A percentile compares a stretch with the other conserved stretches of the same genome.
Conservation (phyloP, 2,329 filamentous ascomycete genomes). For the Dactylonectria macrodidyma region DNA sequence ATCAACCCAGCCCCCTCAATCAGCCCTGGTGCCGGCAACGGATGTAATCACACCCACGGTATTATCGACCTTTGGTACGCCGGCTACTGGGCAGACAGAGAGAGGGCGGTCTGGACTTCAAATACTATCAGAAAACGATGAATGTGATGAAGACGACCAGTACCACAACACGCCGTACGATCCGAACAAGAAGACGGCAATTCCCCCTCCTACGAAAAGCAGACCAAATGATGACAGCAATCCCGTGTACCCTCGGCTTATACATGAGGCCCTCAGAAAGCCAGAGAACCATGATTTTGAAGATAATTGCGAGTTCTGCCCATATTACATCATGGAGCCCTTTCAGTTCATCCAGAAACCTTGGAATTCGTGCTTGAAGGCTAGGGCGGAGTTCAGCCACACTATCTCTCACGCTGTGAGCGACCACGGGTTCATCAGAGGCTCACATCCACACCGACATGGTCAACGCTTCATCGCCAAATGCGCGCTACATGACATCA, state of each 20-base stretch:
- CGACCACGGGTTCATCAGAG: slow-evolving; percentile 44
- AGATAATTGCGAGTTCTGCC: slow-evolving; percentile 16
- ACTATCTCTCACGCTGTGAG: slow-evolving; percentile 38
- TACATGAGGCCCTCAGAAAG: slow-evolving; percentile 4
- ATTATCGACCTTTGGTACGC: neutral
- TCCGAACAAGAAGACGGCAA: neutral
- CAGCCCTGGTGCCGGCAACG: too few species aligned
- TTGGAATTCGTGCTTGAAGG: slow-evolving; percentile 23
- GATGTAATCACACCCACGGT: neutral
- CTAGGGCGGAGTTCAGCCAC: slow-evolving; percentile 38
- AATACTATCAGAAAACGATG: neutral
- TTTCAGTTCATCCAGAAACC: slow-evolving; percentile 13
- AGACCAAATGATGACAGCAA: neutral
- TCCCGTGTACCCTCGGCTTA: neutral
- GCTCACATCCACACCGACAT: slow-evolving; percentile 29
- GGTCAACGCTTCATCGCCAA: slow-evolving; percentile 37
- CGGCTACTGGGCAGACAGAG: neutral
- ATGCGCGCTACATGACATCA: slow-evolving; percentile 26
- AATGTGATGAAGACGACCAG: neutral
- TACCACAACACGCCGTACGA: neutral
- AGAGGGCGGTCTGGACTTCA: neutral
- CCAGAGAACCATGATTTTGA: slow-evolving; percentile 25
- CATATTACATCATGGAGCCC: slow-evolving; percentile 20
- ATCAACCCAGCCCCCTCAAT: too few species aligned
- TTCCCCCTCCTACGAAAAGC: neutral